These are phyloP conservation scores for Apiotrichum domesticum DNA, from an alignment of 1,284 basidiomycete genomes.

Conservation along the genomic window DNA sequence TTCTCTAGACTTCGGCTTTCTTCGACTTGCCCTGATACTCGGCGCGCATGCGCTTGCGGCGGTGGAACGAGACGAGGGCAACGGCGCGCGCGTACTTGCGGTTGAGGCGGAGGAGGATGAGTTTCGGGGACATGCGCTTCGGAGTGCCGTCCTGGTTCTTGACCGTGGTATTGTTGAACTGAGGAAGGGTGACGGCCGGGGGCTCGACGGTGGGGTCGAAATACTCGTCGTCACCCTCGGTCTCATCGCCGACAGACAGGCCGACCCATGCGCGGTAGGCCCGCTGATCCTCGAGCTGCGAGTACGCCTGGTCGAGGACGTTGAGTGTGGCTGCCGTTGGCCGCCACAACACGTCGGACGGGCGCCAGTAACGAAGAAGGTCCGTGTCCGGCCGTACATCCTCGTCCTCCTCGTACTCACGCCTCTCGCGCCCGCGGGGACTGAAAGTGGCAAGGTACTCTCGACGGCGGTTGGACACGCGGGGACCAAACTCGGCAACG, in stretches of 20 bases:
- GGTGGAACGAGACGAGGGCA: constrained; percentile 33
- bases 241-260: constrained; percentile 18
- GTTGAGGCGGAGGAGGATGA: constrained; percentile 32
- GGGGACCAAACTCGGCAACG: constrained; percentile 12
- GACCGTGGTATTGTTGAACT: constrained; percentile 22
- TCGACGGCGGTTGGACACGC: constrained; percentile 31
- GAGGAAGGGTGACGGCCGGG: constrained; percentile 13
- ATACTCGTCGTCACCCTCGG: constrained; percentile 23
- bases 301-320: constrained; percentile 32
- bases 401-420: not conserved
- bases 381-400: constrained; percentile 3
- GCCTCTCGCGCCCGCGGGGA: not conserved
- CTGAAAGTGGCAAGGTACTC: constrained; percentile 2
- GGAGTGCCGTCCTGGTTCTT: constrained; percentile 24
- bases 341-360: constrained; percentile 38
- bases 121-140: constrained; percentile 21
- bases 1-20: too few relatives aligned
- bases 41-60: constrained; percentile 20
- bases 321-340: constrained; percentile 28
- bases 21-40: too few relatives aligned
- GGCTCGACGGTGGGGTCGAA: constrained; percentile 27
- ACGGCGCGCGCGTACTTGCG: constrained; percentile 33
- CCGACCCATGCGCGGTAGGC: constrained; percentile 21
- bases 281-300: constrained; percentile 28
- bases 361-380: constrained; percentile 33